Base-by-base conservation (phyloP, 2,329 filamentous ascomycete genomes). In the Alternaria sp. region DNA sequence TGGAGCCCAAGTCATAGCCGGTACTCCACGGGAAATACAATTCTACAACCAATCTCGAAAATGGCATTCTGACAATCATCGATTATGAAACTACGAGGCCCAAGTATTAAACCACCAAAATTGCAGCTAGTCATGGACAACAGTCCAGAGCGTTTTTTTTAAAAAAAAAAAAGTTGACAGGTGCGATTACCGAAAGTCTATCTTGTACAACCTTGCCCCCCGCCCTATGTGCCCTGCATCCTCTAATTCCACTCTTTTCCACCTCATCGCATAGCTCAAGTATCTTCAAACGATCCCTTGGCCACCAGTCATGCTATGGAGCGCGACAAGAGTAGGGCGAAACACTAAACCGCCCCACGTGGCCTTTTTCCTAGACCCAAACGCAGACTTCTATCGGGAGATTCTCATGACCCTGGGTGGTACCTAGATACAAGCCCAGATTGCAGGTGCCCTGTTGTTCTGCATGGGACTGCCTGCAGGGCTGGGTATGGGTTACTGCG, bases 131-230 rank as follows among this genome's bases (percentile, higher is more conserved):
- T 34, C 37, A 51, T 39, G 44, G 56, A 17, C 10, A 53, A 28
- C 13, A 55, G 37, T 61, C 62, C 63, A 66, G 65, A 61, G 58
- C 29, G 23, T 61, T 17, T 17, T 17, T 17, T 17, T 17, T 17
- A n/a, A n/a, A n/a, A n/a, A n/a, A n/a, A 21, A 65, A 60, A 17
- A 66, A 68, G 66, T 60, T 60, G 60, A 67, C 60, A 61, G 68
- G 63, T 65, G 63, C 57, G 60, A 39, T 52, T 21, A 24, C 39
- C 31, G 21, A 45, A 8, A 37, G 42, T 39, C 21, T 37, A 50
- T 51, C 39, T 28, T 40, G 33, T n/a, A 31, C 48, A 21, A 26
- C 23, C 44, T 7, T 40, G 5, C 37, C 11, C 11, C 5, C 33
- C 37, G 17, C 29, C 48, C 13, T 42, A 10, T 51, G 28, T 17